Percentiles rank a stretch among this genome's conserved stretches.
Conservation (phyloP, 148 eudicot species). For the Nepenthes mirabilis region DNA sequence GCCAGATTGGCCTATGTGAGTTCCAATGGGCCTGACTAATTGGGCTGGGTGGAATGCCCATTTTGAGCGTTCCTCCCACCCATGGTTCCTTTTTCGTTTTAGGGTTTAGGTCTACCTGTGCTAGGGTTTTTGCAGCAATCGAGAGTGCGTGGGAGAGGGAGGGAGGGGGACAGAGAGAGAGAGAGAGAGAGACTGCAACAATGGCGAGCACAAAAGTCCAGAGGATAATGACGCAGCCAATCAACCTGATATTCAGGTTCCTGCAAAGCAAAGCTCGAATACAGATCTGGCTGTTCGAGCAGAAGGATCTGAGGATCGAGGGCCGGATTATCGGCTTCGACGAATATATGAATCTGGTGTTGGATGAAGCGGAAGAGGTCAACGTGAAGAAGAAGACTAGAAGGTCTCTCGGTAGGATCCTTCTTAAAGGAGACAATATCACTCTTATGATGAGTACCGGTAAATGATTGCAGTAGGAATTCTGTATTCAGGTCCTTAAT, state of each 20-base stretch:
- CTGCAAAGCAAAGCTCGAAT: slow-evolving; percentile 58
- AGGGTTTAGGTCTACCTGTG: too few species aligned
- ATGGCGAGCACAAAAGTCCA: slow-evolving; percentile 45
- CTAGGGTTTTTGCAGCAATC: not conserved
- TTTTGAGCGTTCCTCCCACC: too few species aligned
- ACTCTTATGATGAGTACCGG: slow-evolving; percentile 86
- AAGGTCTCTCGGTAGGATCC: slow-evolving; percentile 75
- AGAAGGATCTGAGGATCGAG: slow-evolving; percentile 88
- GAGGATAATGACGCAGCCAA: slow-evolving; percentile 44
- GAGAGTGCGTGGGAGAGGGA: too few species aligned
- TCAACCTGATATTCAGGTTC: slow-evolving; percentile 38
- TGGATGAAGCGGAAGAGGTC: slow-evolving; percentile 93
- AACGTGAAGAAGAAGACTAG: slow-evolving; percentile 75
- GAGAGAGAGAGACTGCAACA: slow-evolving; percentile 11
- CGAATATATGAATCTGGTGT: slow-evolving; percentile 90
- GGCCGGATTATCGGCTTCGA: slow-evolving; percentile 93
- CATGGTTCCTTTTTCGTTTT: too few species aligned
- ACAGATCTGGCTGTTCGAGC: slow-evolving; percentile 95
- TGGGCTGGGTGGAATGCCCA: too few species aligned
- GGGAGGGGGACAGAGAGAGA: not conserved
- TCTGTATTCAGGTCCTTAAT: too few species aligned
- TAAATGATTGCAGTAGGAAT: not conserved
- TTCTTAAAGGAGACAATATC: slow-evolving; percentile 86
- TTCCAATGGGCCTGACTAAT: too few species aligned
- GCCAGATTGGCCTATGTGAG: too few species aligned